Base-by-base conservation (phyloP, 257 asterid genomes). In the Cordia subcordata region DNA sequence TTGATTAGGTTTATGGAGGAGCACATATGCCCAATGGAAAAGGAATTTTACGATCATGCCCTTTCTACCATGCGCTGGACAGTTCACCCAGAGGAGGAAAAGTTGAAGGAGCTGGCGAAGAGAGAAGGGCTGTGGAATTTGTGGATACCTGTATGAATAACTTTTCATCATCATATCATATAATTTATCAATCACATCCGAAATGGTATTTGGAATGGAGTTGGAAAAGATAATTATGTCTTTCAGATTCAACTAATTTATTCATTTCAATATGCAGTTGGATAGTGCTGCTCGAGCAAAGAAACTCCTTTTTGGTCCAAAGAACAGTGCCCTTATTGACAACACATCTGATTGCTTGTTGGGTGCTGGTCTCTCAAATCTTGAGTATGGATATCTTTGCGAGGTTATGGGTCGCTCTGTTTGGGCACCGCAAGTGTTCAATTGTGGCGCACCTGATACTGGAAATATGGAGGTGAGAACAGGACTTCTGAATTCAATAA, bases 391-490 rank as follows among this genome's bases (percentile, higher is more conserved):
- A 40, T 86, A 86, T 74, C 89, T 92, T 18, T 86, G 99, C 46
- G 96, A 86, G 80, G 72, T 88, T 67, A 84, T 92, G 99, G 96
- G 99, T 58, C 87, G 89, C 58, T 92, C 99, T 5, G 55, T 88
- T 49, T 92, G 96, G 95, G 96, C 95, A 11, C 96, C 98, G 0
- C 99, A 88, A 78, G 75, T 92, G 75, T 92, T 92, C 46, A 92
- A 86, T 61, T 92, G 99, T 46, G 99, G 99, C 54, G 95, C 99
- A 54, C 99, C 96, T 1, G 99, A 92, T 73, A 92, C 99, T 27
- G 99, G 99, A 76, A 92, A 92, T 77, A 92, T 92, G 99, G 99
- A 92, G 99, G 99, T 92, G 66, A 63, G 72, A 40, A 56, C 39
- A 61, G 59, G 14, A 68, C 56, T 45, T 18, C 47, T 52, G 22